Base-by-base conservation (phyloP, 75 land plant species). In the Chamaecyparis obtusa region DNA sequence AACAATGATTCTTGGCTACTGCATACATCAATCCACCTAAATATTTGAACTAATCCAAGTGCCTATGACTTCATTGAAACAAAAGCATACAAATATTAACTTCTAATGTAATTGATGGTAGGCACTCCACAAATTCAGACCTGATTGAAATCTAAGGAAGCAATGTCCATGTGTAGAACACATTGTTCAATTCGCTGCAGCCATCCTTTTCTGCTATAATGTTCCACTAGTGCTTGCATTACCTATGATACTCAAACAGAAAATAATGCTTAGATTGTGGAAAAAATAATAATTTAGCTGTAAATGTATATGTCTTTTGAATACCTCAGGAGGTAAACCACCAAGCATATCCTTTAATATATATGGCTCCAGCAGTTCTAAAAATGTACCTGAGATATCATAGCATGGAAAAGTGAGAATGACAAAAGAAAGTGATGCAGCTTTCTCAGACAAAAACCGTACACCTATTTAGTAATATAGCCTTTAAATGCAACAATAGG, bases 201-300 rank as follows among this genome's bases (percentile, higher is more conserved):
- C 99, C 99, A 98, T 81, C 99, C 99, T 85, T 90, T 92, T 79
- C 85, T 76, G 90, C 97, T 98, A 84, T 98, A 98, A 88, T 98
- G 99, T 93, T 97, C 99, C 35, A 98, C 99, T 71, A 98, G 93
- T 36, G 94, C 95, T 94, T 98, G 99, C 99, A 98, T 98, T 37
- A 98, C 95, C 99, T 98, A 87, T 24, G 39, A 44, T 30, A 41
- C 13, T 30, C 24, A 16, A 71, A 71, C 89, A 87, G 46, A 87
- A 3, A 15, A 88, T 57, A 44, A 81, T 30, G 48, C 46, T 78
- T 46, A 81, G 3, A 21, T 27, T 81, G 49, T 27, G 43, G 27
- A 81, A 46, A 81, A 27, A 46, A 81, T 24, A 0, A 44, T 49
- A 44, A 81, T 46, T 78, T 39, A 78, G n/a, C 39, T 19, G 43